Base-by-base conservation (phyloP, 2,329 filamentous ascomycete species). In the Fusarium lateritium region DNA sequence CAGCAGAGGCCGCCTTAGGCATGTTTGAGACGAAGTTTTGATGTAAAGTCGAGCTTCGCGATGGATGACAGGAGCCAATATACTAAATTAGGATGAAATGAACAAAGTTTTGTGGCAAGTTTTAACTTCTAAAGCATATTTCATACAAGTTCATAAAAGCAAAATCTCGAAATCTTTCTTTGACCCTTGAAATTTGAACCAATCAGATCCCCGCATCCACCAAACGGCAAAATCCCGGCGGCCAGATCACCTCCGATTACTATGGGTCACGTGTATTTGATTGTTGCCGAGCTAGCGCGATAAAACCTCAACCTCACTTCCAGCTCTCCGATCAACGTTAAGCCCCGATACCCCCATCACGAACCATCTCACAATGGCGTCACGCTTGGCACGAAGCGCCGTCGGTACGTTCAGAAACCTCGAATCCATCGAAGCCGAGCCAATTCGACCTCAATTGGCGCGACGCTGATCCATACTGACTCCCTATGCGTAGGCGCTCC, bases 371-470 rank as follows among this genome's bases (percentile, higher is more conserved):
- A 92, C 87, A 92, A 98, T 98, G 95, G 95, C 95, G 88, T 97
- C 94, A 85, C 94, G 94, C 88, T 89, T 98, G 87, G 94, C 92
- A 89, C 94, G 93, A 89, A 94, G 91, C 89, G 94, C 94, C 86
- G 86, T 95, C 85, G 93, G 95, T 98, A 90, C 83, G 94, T 90
- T 31, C 53, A 56, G 55, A 55, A 42, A 62, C 17, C 50, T 56
- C 56, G 53, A 58, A 40, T 17, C 24, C 38, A 50, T 62, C 63
- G 55, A 67, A 53, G 42, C 28, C 33, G 40, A 62, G 36, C 59
- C 59, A 60, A 63, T 66, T 62, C 45, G 54, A 46, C 36, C 52
- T 36, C 74, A 78, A 78, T 78, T 78, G 77, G 73, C 69, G 57
- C 44, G 15, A 44, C 55, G 43, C 66, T 70, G 70, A 71, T 72